These are phyloP conservation scores for Saprolegnia diclina DNA, from an alignment of 352 stramenopile genomes.

Conservation along the genomic window DNA sequence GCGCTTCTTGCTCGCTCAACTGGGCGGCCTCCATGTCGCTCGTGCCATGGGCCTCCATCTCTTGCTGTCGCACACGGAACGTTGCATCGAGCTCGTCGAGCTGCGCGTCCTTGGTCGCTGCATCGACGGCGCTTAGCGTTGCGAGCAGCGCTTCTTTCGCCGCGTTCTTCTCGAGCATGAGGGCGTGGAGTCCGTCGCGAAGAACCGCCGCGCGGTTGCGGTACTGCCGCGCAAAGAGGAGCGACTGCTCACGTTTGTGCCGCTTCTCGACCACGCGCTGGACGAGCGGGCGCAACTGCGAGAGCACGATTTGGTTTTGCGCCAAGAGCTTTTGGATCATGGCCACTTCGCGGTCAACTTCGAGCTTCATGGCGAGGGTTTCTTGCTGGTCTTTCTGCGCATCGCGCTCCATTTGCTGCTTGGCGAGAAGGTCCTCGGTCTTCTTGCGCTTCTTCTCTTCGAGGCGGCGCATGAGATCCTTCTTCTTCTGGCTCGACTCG, in stretches of 20 bases:
- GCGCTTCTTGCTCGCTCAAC: conserved; percentile 28
- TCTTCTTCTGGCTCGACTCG: conserved; percentile 20
- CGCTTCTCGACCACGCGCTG: conserved; percentile 49
- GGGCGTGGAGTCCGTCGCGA: conserved; percentile 33
- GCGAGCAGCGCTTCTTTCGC: conserved; percentile 37
- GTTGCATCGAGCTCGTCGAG: conserved; percentile 38
- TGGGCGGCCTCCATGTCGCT: conserved; percentile 34
- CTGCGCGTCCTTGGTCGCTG: conserved; percentile 25
- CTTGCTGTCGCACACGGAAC: conserved; percentile 39
- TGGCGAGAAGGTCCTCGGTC: conserved; percentile 31
- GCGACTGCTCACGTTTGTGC: conserved; percentile 45
- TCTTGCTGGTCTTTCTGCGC: conserved; percentile 25
- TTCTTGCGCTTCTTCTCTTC: conserved; percentile 27
- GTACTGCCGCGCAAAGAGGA: conserved; percentile 36
- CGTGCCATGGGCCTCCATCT: conserved; percentile 34
- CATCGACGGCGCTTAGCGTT: conserved; percentile 4
- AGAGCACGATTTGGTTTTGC: conserved; percentile 38
- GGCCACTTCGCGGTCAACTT: conserved; percentile 39
- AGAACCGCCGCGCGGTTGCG: conserved; percentile 29
- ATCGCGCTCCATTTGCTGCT: conserved; percentile 12
- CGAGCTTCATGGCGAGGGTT: conserved; percentile 24
- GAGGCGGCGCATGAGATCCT: conserved; percentile 25
- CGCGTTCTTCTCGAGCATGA: conserved; percentile 49
- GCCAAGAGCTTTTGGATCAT: conserved; percentile 58
- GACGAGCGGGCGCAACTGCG: conserved; percentile 49